Conservation (phyloP, 306 rosid species). For the Citrullus colocynthis region DNA sequence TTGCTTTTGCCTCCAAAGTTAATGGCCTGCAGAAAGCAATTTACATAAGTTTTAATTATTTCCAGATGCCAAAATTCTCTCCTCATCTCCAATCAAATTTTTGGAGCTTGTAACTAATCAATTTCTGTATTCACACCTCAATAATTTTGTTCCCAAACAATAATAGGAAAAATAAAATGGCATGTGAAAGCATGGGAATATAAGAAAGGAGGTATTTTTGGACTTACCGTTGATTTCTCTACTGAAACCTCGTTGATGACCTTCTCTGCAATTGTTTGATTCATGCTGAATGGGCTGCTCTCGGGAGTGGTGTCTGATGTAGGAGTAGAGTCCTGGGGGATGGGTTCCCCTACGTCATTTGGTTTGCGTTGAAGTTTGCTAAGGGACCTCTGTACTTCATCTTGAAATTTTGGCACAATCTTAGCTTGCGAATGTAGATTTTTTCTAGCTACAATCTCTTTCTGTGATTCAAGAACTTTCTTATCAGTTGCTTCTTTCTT, state of each 20-base stretch:
- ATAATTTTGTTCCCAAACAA: not conserved
- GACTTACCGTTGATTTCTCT: not conserved
- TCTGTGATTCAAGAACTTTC: conserved; percentile 9
- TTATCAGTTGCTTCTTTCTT: conserved; percentile 27
- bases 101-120: not conserved
- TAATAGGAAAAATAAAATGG: not conserved
- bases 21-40: not conserved
- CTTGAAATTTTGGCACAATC: conserved; percentile 35
- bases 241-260: conserved; percentile 4
- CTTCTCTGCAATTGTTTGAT: not conserved
- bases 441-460: conserved; percentile 21
- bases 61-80: not conserved
- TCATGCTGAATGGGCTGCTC: not conserved
- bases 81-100: not conserved
- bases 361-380: conserved; percentile 11
- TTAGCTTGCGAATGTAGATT: conserved; percentile 26
- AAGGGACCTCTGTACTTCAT: conserved; percentile 25
- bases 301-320: not conserved
- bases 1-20: not conserved
- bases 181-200: not conserved
- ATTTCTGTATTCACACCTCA: not conserved
- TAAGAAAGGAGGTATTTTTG: not conserved
- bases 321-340: not conserved
- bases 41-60: not conserved
- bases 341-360: not conserved